Base-by-base conservation (phyloP, 768 basidiomycete species). In the Boletus reticulatus region DNA sequence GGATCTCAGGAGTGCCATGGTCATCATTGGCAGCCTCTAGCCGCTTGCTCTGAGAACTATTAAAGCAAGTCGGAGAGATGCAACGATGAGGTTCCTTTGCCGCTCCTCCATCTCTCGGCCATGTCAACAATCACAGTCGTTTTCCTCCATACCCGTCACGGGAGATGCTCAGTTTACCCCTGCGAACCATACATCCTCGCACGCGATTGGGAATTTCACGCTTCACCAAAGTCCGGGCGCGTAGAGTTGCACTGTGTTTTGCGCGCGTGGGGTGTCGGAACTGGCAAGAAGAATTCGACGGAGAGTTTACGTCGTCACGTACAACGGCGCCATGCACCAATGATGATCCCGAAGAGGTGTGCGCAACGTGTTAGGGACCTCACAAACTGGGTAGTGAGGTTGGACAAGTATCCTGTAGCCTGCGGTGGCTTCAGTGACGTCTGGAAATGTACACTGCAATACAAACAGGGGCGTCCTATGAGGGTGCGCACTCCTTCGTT, bases 391-490 rank as follows among this genome's bases (percentile, higher is more conserved):
- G 43, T 69, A 46, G 31, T 19, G 49, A 67, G 13, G 43, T 54
- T 24, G 8, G 10, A 58, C 19, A 37, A 45, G 10, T 64, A 69
- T 52, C 70, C 70, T 31, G 55, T 31, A 0, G 70, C 68, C 0
- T 55, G 62, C 38, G 68, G 68, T 1, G 70, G 68, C 22, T 70
- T 72, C 56, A 72, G 68, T 17, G 68, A 69, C 4, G 43, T 69
- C 50, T 69, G 70, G 68, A 37, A 50, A 6, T 72, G 70, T 20
- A n/a, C 36, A 17, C 39, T 63, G 29, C 41, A 9, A 37, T 0
- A 2, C 32, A 17, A n/a, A 13, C 44, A 34, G 2, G 31, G 5
- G 37, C 51, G 53, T 49, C 41, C 43, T 6, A 0, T 43, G 31
- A 60, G 31, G 54, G 66, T 70, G 7, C 14, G 67, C 8, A 29